Conservation (phyloP, 2,329 filamentous ascomycete species). For the Pseudogymnoascus sp. region DNA sequence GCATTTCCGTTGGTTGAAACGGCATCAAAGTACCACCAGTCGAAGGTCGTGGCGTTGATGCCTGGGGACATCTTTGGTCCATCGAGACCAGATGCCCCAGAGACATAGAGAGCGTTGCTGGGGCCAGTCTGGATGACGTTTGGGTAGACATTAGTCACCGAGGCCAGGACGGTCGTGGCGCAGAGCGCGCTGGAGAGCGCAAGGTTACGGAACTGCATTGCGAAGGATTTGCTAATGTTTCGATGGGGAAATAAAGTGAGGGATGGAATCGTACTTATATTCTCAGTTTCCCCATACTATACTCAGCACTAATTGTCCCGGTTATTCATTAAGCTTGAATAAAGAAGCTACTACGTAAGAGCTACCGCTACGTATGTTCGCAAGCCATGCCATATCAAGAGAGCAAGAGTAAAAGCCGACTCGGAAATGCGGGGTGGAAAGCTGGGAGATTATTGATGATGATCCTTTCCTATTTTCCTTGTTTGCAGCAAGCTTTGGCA, state of each 20-base stretch:
- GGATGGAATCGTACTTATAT: background rate
- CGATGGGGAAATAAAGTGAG: background rate
- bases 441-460: background rate
- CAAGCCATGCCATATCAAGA: background rate
- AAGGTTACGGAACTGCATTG: background rate
- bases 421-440: background rate
- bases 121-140: background rate
- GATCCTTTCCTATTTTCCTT: background rate
- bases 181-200: background rate
- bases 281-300: background rate
- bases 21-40: slow-evolving; percentile 39
- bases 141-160: background rate
- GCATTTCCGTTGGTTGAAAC: slow-evolving; percentile 27
- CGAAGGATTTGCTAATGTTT: background rate
- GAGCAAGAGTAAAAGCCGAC: background rate
- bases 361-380: background rate
- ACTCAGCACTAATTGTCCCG: background rate
- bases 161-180: background rate
- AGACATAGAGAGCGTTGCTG: background rate
- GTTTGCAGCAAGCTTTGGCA: background rate
- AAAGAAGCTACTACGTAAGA: background rate
- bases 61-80: slow-evolving; percentile 20
- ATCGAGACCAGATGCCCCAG: slow-evolving; percentile 15
- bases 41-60: slow-evolving; percentile 25
- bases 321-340: background rate